Evolutionary conservation across 2,329 filamentous ascomycete genomes (phyloP).

Genomic region (Cladosporium sp.): DNA sequence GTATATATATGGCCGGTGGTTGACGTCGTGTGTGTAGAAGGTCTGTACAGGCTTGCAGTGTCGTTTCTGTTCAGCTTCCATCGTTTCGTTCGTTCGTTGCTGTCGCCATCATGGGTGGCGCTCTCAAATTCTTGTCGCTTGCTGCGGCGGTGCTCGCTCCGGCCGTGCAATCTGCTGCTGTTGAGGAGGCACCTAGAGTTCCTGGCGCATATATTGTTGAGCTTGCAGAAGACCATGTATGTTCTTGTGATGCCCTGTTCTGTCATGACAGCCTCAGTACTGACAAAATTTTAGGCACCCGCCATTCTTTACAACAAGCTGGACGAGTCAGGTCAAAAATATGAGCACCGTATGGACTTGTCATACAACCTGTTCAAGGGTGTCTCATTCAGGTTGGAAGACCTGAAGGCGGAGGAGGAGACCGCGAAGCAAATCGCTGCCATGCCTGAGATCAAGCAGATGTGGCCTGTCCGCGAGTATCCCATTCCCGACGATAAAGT

Average conservation of each 20-base stretch:
- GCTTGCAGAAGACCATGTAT: slow-evolving; percentile 14
- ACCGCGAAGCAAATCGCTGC: slow-evolving; percentile 17
- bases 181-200: slow-evolving; percentile 11
- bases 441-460: slow-evolving; percentile 18
- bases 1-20: slow-evolving; percentile 5
- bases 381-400: slow-evolving; percentile 19
- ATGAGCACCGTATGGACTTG: slow-evolving; percentile 18
- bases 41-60: background rate
- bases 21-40: background rate
- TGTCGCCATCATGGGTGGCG: slow-evolving; percentile 8
- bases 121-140: slow-evolving; percentile 10
- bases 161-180: background rate
- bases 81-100: background rate
- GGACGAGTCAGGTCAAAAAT: slow-evolving; percentile 13
- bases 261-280: background rate
- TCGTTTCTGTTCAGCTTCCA: background rate
- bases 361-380: slow-evolving; percentile 19
- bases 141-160: slow-evolving; percentile 9
- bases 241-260: background rate
- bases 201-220: slow-evolving; percentile 21
- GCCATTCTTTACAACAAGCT: slow-evolving; percentile 12
- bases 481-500: slow-evolving; percentile 16
- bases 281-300: background rate
- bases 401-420: slow-evolving; percentile 16
- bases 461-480: slow-evolving; percentile 21